phyloP scores from a whole-genome alignment of 2,329 filamentous ascomycete genomes.

The Ophiostoma ulmi region DNA sequence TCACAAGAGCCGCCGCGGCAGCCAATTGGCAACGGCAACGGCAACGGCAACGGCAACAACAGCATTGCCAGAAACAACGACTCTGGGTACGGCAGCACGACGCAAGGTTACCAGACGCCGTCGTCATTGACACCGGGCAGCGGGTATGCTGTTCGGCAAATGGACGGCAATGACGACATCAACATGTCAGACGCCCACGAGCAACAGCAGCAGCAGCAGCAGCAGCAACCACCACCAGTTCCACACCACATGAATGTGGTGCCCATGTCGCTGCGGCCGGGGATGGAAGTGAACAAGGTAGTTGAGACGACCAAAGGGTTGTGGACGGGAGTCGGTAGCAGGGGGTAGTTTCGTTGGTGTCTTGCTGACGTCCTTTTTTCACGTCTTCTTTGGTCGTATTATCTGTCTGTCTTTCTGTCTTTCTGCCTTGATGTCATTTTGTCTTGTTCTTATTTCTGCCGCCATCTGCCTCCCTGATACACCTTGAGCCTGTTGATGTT shows the following conservation, averaged over 20 bases:
- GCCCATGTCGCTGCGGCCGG: slow-evolving; percentile 51
- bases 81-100: slow-evolving; percentile 49
- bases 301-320: slow-evolving; percentile 61
- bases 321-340: slow-evolving; percentile 44
- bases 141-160: neutral
- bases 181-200: neutral
- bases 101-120: slow-evolving; percentile 33
- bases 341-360: slow-evolving; percentile 25
- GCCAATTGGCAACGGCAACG: neutral
- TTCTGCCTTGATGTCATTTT: neutral
- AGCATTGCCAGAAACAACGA: slow-evolving; percentile 31
- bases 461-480: neutral
- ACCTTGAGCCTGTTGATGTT: slow-evolving; percentile 1
- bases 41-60: neutral
- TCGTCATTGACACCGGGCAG: neutral
- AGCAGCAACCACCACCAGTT: neutral
- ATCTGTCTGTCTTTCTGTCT: slow-evolving; percentile 9
- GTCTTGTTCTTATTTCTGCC: neutral
- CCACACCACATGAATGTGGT: slow-evolving; percentile 11
- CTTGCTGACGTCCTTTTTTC: slow-evolving; percentile 2
- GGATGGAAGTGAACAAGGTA: slow-evolving; percentile 51
- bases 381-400: neutral
- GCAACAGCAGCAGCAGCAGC: neutral
- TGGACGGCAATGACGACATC: slow-evolving; percentile 9
- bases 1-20: slow-evolving; percentile 45